phyloP scores from a whole-genome alignment of 208 protist genomes.

The Trypanosoma melophagium region DNA sequence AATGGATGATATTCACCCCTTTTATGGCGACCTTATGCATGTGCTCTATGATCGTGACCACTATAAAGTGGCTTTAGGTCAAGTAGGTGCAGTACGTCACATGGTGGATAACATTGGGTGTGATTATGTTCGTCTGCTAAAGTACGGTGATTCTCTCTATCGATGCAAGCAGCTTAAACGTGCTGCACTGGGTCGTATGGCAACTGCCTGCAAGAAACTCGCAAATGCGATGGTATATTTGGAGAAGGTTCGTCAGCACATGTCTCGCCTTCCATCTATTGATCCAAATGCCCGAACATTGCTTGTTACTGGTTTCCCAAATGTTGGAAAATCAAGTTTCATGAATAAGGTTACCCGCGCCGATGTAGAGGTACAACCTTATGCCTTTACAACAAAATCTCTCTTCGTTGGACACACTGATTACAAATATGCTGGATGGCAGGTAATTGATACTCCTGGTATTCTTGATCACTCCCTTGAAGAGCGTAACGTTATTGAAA shows the following conservation, averaged over 20 bases:
- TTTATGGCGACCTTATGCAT: constrained; percentile 99
- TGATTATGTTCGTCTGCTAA: constrained; percentile 98
- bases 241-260: constrained; percentile 99
- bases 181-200: constrained; percentile 99
- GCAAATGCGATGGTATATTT: constrained; percentile 96
- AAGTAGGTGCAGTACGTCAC: constrained; percentile 96
- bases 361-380: constrained; percentile 99
- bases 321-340: constrained; percentile 99
- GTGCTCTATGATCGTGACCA: constrained; percentile 99
- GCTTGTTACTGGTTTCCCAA: constrained; percentile 98
- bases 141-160: constrained; percentile 99
- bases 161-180: constrained; percentile 99
- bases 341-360: constrained; percentile 99
- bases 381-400: constrained; percentile 99
- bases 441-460: constrained; percentile 99
- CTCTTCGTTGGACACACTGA: constrained; percentile 99
- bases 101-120: constrained; percentile 98
- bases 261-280: constrained; percentile 99
- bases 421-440: constrained; percentile 98
- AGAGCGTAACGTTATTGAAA: constrained; percentile 99
- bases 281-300: constrained; percentile 99
- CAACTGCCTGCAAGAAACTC: constrained; percentile 97
- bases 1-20: constrained; percentile 99
- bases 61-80: constrained; percentile 99
- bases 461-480: constrained; percentile 99